phyloP scores from a whole-genome alignment of 352 stramenopile genomes.

The Phytophthora ramorum region DNA sequence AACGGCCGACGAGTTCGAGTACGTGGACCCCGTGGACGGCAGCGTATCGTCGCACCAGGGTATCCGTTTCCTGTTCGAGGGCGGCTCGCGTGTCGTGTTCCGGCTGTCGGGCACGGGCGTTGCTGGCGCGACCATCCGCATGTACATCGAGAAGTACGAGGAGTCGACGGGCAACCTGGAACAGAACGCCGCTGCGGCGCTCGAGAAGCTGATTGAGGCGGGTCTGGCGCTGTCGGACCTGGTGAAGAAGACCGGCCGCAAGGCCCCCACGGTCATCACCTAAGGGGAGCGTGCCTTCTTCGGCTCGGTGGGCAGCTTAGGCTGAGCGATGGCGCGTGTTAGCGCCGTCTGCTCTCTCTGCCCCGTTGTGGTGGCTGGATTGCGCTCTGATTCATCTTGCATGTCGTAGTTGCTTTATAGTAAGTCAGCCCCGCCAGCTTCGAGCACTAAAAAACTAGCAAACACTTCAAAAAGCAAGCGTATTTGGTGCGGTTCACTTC shows the following conservation, averaged over 20 bases:
- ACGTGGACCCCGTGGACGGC: slow-evolving; percentile 98
- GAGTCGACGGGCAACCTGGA: slow-evolving; percentile 81
- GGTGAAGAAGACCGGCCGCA: slow-evolving; percentile 92
- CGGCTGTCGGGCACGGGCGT: slow-evolving; percentile 98
- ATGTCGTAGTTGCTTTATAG: slow-evolving; percentile 39
- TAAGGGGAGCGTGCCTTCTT: slow-evolving; percentile 69
- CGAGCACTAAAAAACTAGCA: slow-evolving; percentile 32
- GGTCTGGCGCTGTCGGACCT: slow-evolving; percentile 94
- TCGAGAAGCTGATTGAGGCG: slow-evolving; percentile 92
- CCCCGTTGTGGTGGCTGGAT: slow-evolving; percentile 21
- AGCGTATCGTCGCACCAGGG: slow-evolving; percentile 97
- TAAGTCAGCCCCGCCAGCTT: slow-evolving; percentile 20
- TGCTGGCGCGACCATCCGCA: slow-evolving; percentile 96
- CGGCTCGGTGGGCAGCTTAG: slow-evolving; percentile 23
- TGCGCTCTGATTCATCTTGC: slow-evolving; percentile 33
- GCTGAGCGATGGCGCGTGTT: slow-evolving; percentile 19
- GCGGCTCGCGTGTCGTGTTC: slow-evolving; percentile 97
- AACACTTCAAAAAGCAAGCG: slow-evolving; percentile 22
- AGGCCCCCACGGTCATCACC: slow-evolving; percentile 97
- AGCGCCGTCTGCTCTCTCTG: slow-evolving; percentile 27
- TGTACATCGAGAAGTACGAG: slow-evolving; percentile 99
- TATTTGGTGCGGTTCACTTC: neutral
- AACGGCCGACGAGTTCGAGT: slow-evolving; percentile 97
- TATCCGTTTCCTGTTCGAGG: slow-evolving; percentile 95
- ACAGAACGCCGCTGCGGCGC: slow-evolving; percentile 76